Conservation (phyloP, 106 monocot genomes). For the Agapanthus africanus region DNA sequence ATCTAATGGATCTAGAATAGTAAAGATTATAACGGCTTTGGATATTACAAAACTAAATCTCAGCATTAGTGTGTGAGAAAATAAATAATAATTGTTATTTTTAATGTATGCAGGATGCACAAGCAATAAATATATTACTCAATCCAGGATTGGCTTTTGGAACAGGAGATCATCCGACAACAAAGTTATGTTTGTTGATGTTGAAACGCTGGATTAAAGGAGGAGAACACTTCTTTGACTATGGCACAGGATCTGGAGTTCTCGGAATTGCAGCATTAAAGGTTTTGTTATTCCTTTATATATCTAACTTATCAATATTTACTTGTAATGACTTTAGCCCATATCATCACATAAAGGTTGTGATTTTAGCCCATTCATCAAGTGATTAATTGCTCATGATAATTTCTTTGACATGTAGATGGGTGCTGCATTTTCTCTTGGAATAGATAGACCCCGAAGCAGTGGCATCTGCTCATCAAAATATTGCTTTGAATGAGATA, state of each 20-base stretch:
- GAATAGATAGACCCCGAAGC: slow-evolving; percentile 85
- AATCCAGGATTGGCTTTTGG: slow-evolving; percentile 95
- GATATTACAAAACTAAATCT: background rate
- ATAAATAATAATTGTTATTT: background rate
- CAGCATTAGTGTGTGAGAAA: background rate
- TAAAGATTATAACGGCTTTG: background rate
- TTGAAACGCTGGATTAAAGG: slow-evolving; percentile 56
- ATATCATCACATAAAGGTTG: background rate
- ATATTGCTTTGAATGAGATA: slow-evolving; percentile 55
- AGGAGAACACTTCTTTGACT: slow-evolving; percentile 74
- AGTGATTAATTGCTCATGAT: slow-evolving; percentile 1
- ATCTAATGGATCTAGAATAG: too few species aligned
- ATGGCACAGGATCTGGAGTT: slow-evolving; percentile 93
- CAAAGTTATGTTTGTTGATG: slow-evolving; percentile 76
- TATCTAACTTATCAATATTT: background rate
- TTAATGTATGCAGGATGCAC: slow-evolving; percentile 40
- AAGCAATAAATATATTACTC: slow-evolving; percentile 76
- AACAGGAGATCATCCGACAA: slow-evolving; percentile 93
- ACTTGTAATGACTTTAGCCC: background rate
- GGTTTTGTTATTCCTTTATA: slow-evolving; percentile 25
- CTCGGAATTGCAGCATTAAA: slow-evolving; percentile 88
- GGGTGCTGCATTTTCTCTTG: slow-evolving; percentile 65
- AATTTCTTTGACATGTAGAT: slow-evolving; percentile 39
- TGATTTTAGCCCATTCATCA: background rate
- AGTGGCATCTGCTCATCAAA: slow-evolving; percentile 58